These are phyloP conservation scores for Xenoacremonium recifei DNA, from an alignment of 2,329 filamentous ascomycete genomes.

Conservation along the genomic window DNA sequence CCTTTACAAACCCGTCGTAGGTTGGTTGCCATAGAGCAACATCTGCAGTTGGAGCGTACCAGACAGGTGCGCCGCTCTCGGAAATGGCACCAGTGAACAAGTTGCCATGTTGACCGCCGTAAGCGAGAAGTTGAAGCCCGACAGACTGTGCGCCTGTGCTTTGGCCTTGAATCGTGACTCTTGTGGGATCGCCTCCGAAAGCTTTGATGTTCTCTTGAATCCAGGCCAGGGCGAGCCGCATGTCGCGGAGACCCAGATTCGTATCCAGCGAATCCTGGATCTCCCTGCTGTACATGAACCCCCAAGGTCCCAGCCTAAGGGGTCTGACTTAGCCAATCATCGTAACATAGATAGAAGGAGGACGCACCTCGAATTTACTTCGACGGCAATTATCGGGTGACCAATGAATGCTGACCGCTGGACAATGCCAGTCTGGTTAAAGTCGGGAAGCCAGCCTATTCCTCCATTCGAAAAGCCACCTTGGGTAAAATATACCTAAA, in stretches of 20 bases:
- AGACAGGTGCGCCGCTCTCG: constrained; percentile 42
- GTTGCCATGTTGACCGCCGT: constrained; percentile 50
- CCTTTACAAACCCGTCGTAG: constrained; percentile 28
- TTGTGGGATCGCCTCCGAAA: constrained; percentile 46
- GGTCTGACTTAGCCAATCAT: too few species aligned
- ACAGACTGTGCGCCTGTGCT: constrained; percentile 51
- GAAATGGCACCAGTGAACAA: constrained; percentile 55
- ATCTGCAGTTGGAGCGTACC: constrained; percentile 8
- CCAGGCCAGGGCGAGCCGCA: constrained; percentile 49
- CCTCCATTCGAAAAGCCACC: constrained; percentile 32
- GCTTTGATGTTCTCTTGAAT: constrained; percentile 48
- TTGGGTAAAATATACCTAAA: constrained; percentile 64
- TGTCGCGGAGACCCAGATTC: constrained; percentile 52
- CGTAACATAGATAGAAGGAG: too few species aligned
- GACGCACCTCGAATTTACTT: constrained; percentile 55
- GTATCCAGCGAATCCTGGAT: constrained; percentile 41
- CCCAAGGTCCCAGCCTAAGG: constrained; percentile 48
- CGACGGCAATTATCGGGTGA: constrained; percentile 49
- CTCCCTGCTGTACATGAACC: constrained; percentile 48
- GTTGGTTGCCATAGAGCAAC: constrained; percentile 23
- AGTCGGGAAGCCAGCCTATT: constrained; percentile 38
- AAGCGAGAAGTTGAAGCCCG: constrained; percentile 49
- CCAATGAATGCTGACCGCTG: constrained; percentile 39
- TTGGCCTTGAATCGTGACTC: constrained; percentile 54
- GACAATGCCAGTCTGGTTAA: constrained; percentile 62